Conservation (phyloP, 192 early-diverging fungal species). For the Chytriomyces hyalinus region DNA sequence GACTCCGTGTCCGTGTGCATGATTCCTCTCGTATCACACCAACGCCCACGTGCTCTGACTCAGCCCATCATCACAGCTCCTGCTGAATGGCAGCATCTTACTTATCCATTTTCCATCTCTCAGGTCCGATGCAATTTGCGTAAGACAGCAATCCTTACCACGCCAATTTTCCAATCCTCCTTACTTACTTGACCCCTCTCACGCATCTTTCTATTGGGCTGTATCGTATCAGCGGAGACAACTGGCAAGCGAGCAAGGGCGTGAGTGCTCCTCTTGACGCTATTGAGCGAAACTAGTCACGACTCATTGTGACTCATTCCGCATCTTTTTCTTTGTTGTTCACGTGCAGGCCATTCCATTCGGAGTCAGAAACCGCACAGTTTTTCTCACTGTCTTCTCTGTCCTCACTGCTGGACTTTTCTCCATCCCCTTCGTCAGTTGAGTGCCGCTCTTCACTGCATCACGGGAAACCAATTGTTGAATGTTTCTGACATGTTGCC, state of each 20-base stretch:
- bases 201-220: background rate
- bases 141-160: background rate
- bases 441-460: background rate
- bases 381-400: constrained; percentile 24
- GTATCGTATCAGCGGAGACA: constrained; percentile 16
- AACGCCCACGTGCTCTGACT: too few species aligned
- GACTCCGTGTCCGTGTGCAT: background rate
- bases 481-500: background rate
- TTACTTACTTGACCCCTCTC: too few species aligned
- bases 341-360: constrained; percentile 34
- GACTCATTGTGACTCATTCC: background rate
- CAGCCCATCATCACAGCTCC: too few species aligned
- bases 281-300: background rate
- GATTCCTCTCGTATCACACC: too few species aligned
- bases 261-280: constrained; percentile 17
- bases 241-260: constrained; percentile 36
- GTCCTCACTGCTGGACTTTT: constrained; percentile 12
- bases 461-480: background rate
- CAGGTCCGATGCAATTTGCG: constrained; percentile 32
- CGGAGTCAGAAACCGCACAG: constrained; percentile 28
- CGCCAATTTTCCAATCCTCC: background rate
- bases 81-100: too few species aligned
- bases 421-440: constrained; percentile 34
- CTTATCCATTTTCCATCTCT: background rate
- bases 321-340: background rate